These are phyloP conservation scores for Cryptosporidium meleagridis DNA, from an alignment of 169 alveolate species.

Conservation along the genomic window DNA sequence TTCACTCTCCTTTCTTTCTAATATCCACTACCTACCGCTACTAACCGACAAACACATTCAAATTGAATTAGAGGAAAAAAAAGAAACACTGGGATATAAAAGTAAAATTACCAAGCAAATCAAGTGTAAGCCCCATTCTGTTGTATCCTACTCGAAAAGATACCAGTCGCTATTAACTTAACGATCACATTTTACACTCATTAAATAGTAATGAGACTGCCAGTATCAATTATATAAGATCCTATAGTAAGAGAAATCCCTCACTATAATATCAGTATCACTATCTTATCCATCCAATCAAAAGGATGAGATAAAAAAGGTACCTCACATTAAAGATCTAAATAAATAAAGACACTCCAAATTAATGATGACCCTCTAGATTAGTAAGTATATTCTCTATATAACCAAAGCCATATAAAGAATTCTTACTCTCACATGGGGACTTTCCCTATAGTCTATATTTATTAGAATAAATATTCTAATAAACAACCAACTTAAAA, in stretches of 20 bases:
- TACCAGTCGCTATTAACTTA: conserved; percentile 74
- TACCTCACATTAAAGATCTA: conserved; percentile 3
- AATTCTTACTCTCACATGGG: conserved; percentile 53
- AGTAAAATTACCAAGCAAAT: conserved; percentile 49
- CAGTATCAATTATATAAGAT: conserved; percentile 12
- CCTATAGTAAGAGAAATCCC: neutral
- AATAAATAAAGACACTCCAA: conserved; percentile 29
- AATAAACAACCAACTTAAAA: conserved; percentile 1
- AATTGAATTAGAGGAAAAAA: too few relatives aligned
- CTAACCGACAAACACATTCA: too few relatives aligned
- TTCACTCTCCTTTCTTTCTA: too few relatives aligned
- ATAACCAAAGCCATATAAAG: neutral
- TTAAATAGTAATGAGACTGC: conserved; percentile 28
- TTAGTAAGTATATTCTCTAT: neutral
- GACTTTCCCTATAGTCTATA: conserved; percentile 74
- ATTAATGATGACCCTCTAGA: conserved; percentile 73
- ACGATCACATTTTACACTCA: conserved; percentile 60
- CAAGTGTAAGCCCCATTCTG: conserved; percentile 77
- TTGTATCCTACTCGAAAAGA: conserved; percentile 49
- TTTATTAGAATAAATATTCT: neutral
- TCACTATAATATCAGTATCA: neutral
- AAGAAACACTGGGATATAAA: neutral
- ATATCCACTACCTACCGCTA: too few relatives aligned
- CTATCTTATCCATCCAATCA: conserved; percentile 16
- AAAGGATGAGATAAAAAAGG: neutral